Base-by-base conservation (phyloP, 805 yeast species). In the Metschnikowia continentalis region DNA sequence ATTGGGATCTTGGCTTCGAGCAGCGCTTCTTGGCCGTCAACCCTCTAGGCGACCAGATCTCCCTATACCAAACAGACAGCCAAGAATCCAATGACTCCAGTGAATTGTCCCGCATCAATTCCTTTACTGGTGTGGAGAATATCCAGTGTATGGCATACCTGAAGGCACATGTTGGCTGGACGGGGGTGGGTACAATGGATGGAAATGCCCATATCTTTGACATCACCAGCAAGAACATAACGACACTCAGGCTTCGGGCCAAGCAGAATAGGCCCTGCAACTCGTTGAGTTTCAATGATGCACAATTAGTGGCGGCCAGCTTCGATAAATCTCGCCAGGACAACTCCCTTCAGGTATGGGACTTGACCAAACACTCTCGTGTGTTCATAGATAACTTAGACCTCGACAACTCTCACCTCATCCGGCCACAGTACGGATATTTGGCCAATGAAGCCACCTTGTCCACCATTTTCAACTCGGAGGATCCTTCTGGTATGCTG, bases 11-110 rank as follows among this genome's bases (percentile, higher is more conserved):
- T n/a, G 81, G 77, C 6, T 67, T 67, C 41, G 77, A 75, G 41
- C 88, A 84, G 61, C 77, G 76, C 46, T 84, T 81, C 59, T 66
- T 88, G 11, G 83, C 88, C 0, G 84, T 86, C 6, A 85, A 82
- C 55, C 94, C 96, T 1, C 76, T 88, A 30, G 84, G 95, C 2
- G 96, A 90, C 63, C 92, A 86, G 58, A 84, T 89, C 2, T 70
- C 85, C 0, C 73, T 88, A 10, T 85, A 84, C 60, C 52, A 49
- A 42, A 52, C 50, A 17, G 63, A 64, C 52, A 72, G 62, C 48
- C 67, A 64, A 43, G 72, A 72, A 26, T 77, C 78, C 19, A 78
- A 77, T 23, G 85, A 81, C 47, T 61, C 69, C 47, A 78, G 78
- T 44, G 81, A 78, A 10, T 71, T 86, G 17, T 60, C 70, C 19